Conservation (phyloP, 2,329 filamentous ascomycete genomes). For the Cladosporium cucumerinum region DNA sequence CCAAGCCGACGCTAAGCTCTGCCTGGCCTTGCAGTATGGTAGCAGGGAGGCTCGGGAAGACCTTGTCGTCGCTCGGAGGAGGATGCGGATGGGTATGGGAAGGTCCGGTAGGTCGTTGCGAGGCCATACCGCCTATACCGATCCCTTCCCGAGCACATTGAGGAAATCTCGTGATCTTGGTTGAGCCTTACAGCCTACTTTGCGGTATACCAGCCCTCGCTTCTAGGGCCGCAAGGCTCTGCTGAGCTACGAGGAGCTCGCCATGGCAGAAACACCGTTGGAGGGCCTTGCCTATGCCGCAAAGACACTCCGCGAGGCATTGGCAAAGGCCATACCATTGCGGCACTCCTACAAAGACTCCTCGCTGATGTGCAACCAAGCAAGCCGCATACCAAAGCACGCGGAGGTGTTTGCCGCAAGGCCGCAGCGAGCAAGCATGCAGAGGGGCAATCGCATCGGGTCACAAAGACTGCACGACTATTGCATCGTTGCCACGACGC, state of each 20-base stretch:
- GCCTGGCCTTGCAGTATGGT: neutral
- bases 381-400: neutral
- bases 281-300: neutral
- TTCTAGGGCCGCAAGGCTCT: neutral
- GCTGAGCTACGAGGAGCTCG: neutral
- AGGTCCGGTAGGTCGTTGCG: neutral
- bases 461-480: neutral
- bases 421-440: neutral
- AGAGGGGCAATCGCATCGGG: neutral
- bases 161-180: neutral
- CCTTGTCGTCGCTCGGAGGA: neutral
- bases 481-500: neutral
- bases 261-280: neutral
- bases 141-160: neutral
- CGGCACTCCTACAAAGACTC: neutral
- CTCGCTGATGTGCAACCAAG: neutral
- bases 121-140: neutral
- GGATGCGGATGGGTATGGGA: neutral
- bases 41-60: neutral
- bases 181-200: neutral
- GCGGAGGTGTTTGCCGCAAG: neutral
- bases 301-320: neutral
- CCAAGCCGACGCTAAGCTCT: neutral
- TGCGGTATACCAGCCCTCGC: neutral
- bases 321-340: neutral